Evolutionary conservation across 2,329 filamentous ascomycete species (phyloP).

Genomic region (Aspergillus ruber): DNA sequence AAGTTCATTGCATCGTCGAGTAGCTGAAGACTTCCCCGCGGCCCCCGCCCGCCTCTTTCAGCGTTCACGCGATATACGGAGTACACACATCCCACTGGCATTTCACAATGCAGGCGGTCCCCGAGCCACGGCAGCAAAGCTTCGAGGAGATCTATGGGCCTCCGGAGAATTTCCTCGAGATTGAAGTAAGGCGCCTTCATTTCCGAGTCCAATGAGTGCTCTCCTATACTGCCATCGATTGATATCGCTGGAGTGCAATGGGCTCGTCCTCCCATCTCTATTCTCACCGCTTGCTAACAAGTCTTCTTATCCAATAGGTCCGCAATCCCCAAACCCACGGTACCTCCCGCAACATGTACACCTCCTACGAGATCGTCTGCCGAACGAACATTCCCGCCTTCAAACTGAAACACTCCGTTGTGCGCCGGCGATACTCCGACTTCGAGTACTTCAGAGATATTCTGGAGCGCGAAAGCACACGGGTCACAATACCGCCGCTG

Average conservation of each 20-base stretch:
- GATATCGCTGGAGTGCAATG: neutral
- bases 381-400: constrained; percentile 98
- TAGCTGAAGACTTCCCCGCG: constrained; percentile 6
- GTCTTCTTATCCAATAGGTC: constrained; percentile 51
- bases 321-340: constrained; percentile 91
- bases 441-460: constrained; percentile 99
- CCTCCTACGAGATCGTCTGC: constrained; percentile 96
- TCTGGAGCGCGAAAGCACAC: constrained; percentile 85
- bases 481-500: constrained; percentile 90
- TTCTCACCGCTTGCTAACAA: neutral
- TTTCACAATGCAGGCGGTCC: constrained; percentile 55
- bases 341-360: constrained; percentile 94
- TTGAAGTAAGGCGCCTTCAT: constrained; percentile 60
- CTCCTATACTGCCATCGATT: neutral
- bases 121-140: constrained; percentile 74
- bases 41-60: constrained; percentile 1
- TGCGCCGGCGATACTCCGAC: constrained; percentile 91
- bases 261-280: too few species aligned
- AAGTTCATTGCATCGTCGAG: neutral
- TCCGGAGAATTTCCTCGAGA: constrained; percentile 97
- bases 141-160: constrained; percentile 99
- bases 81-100: constrained; percentile 2
- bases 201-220: neutral
- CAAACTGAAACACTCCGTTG: constrained; percentile 82
- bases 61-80: neutral